phyloP scores from a whole-genome alignment of 2,329 filamentous ascomycete genomes.

The Colletotrichum paranaense region DNA sequence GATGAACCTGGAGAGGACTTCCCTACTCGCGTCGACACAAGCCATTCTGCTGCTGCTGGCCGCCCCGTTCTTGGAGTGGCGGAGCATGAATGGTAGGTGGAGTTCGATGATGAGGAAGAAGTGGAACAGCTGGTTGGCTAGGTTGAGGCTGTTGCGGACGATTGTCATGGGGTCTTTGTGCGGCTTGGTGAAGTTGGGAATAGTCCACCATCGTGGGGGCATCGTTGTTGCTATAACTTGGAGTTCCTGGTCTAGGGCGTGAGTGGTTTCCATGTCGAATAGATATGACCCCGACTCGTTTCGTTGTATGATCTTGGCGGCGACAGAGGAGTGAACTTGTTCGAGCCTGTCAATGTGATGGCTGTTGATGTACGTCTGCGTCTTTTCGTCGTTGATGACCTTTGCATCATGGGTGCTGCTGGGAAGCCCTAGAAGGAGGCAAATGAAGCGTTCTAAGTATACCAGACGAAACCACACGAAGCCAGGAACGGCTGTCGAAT shows the following conservation, averaged over 20 bases:
- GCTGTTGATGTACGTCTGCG: conserved; percentile 25
- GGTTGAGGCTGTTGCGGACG: conserved; percentile 44
- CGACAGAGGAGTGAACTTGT: conserved; percentile 45
- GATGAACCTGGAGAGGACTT: conserved; percentile 50
- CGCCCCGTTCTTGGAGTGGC: conserved; percentile 40
- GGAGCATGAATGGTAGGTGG: conserved; percentile 53
- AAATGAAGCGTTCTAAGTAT: conserved; percentile 49
- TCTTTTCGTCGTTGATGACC: background rate
- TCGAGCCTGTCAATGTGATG: conserved; percentile 45
- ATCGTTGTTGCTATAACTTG: conserved; percentile 44
- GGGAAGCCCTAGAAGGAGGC: conserved; percentile 52
- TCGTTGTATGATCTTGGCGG: conserved; percentile 50
- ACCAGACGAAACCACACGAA: conserved; percentile 53
- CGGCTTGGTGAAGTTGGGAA: conserved; percentile 40
- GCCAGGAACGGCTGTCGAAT: conserved; percentile 28
- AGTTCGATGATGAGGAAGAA: conserved; percentile 51
- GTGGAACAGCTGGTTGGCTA: conserved; percentile 48
- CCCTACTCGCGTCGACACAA: conserved; percentile 51
- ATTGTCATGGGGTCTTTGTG: conserved; percentile 20
- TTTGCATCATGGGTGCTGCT: conserved; percentile 41
- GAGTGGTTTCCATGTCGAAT: conserved; percentile 40
- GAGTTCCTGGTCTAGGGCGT: conserved; percentile 48
- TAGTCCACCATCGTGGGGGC: conserved; percentile 49
- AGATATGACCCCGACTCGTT: conserved; percentile 42
- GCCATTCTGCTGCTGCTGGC: conserved; percentile 45